Evolutionary conservation across 202 grass and related monocot species (phyloP).

Genomic region (Saccharum hybrid): DNA sequence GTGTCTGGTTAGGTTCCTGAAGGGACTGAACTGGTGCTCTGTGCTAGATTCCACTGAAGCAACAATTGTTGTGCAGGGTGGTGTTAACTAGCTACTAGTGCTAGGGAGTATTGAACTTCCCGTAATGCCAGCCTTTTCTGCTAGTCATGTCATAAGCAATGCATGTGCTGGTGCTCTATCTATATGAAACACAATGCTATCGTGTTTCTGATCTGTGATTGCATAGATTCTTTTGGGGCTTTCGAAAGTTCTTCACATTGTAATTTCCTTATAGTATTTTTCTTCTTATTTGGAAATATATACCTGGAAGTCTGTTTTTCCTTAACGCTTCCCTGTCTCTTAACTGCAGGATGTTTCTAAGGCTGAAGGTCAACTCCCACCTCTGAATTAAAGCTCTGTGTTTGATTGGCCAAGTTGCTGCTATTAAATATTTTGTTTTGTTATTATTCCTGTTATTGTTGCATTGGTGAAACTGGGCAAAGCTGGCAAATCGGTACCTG

Average conservation of each 20-base stretch:
- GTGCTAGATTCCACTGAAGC: slow-evolving; percentile 24
- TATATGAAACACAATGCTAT: not conserved
- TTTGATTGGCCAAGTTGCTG: slow-evolving; percentile 17
- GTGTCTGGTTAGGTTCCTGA: slow-evolving; percentile 17
- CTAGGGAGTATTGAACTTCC: not conserved
- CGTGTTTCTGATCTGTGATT: not conserved
- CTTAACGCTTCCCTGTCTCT: slow-evolving; percentile 24
- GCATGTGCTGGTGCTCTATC: not conserved
- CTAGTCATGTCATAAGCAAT: not conserved
- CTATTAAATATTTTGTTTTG: slow-evolving; percentile 1
- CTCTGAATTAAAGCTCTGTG: not conserved
- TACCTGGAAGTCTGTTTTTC: not conserved
- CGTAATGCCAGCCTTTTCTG: slow-evolving; percentile 12
- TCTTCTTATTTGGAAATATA: not conserved
- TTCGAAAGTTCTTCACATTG: not conserved
- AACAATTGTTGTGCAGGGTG: not conserved
- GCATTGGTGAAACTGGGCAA: not conserved
- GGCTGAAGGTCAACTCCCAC: slow-evolving; percentile 45
- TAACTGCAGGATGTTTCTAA: slow-evolving; percentile 49
- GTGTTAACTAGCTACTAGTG: not conserved
- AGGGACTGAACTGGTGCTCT: not conserved
- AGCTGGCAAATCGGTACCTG: not conserved
- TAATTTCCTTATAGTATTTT: not conserved
- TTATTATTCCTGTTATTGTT: slow-evolving; percentile 8
- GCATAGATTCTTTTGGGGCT: not conserved